Evolutionary conservation across 805 yeast genomes (phyloP).

Genomic region (Middelhovenomyces tepae): DNA sequence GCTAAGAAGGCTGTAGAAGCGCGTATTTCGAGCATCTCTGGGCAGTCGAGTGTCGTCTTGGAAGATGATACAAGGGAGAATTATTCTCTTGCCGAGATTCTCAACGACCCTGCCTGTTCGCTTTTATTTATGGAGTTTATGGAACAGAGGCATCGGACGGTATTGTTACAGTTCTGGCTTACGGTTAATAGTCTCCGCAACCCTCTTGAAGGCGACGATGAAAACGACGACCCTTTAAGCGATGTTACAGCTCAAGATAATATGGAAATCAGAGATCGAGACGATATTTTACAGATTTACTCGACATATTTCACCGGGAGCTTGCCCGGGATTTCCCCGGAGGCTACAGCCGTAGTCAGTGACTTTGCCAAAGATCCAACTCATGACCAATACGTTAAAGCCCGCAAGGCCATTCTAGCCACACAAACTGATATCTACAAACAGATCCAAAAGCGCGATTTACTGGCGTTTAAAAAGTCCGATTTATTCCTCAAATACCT

Average conservation of each 20-base stretch:
- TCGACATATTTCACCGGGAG: conserved; percentile 32
- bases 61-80: conserved; percentile 23
- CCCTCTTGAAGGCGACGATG: conserved; percentile 50
- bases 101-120: conserved; percentile 40
- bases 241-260: conserved; percentile 18
- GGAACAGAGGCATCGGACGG: conserved; percentile 40
- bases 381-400: conserved; percentile 34
- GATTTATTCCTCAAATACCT: conserved; percentile 45
- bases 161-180: conserved; percentile 54
- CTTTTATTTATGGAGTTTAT: conserved; percentile 46
- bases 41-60: conserved; percentile 3
- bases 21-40: conserved; percentile 23
- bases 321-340: conserved; percentile 12
- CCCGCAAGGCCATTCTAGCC: conserved; percentile 50
- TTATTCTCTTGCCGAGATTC: conserved; percentile 34
- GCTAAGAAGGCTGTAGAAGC: conserved; percentile 27
- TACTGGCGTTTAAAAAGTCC: conserved; percentile 53
- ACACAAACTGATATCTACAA: conserved; percentile 48
- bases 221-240: conserved; percentile 19
- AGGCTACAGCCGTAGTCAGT: conserved; percentile 33
- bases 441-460: conserved; percentile 44
- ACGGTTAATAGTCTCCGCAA: conserved; percentile 60
- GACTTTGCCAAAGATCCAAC: conserved; percentile 14
- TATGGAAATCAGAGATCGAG: conserved; percentile 27
- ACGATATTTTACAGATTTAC: conserved; percentile 46